Evolutionary conservation across 2,329 filamentous ascomycete species (phyloP), one percentile per base, ranked within the genome.

Genomic region (Pseudocercospora ulei): DNA sequence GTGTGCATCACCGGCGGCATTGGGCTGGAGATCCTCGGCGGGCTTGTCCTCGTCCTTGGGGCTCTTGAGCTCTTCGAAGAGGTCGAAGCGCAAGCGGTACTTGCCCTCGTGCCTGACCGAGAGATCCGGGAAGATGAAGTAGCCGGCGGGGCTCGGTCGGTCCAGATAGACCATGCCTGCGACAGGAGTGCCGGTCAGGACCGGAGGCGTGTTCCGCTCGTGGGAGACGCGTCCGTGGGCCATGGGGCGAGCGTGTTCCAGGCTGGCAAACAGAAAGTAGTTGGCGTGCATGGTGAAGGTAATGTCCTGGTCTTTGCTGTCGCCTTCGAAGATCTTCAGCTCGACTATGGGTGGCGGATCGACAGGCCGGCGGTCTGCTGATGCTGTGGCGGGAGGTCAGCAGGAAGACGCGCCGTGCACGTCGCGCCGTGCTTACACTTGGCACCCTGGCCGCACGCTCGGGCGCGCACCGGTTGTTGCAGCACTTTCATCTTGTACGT

Each of bases 121-220:
- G 17, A 96, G 69, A 62, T 98, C 90, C 2, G 90, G 90, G 60
- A 98, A 98, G 61, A 98, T 83, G 63, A 98, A 98, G 63, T 96
- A 98, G 38, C 87, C 90, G 9, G 76, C 76, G 12, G 74, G 75
- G 2, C 61, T 65, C 1, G 90, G 90, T 28, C 88, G 81, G 59
- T 96, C 88, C 35, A 98, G 73, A 58, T 96, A 95, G 14, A 88
- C 87, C 73, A 95, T 93, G 41, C 88, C 90, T 11, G 88, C 90
- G 8, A 94, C 88, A 0, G 87, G 86, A 53, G 93, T 88, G 49
- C 90, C 90, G 0, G 88, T 96, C 51, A 98, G 68, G 14, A 96
- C 87, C 0, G 90, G 82, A 27, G 80, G 78, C 41, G 77, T 79
- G 34, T 76, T 75, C 7, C 80, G 74, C 12, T 76, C 68, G 18